A percentile compares a stretch with the other conserved stretches of the same genome.
These are phyloP conservation scores for Leucaena leucocephala DNA, from an alignment of 306 rosid genomes.

Conservation along the genomic window DNA sequence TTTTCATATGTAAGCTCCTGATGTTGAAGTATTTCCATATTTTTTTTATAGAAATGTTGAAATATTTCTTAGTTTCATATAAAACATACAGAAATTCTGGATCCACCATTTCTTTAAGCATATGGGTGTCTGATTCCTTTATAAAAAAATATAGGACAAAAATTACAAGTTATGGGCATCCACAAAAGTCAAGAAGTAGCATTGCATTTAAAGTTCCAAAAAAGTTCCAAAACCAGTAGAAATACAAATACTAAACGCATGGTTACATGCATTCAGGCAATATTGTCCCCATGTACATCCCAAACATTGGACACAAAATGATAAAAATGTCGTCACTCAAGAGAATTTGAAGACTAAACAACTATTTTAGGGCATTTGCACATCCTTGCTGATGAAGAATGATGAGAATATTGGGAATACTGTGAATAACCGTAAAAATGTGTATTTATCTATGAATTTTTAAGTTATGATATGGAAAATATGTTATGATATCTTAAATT, in stretches of 20 bases:
- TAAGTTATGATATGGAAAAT: not conserved
- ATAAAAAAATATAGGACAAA: not conserved
- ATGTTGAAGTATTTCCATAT: not conserved
- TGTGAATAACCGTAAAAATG: not conserved
- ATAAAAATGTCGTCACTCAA: not conserved
- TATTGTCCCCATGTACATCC: not conserved
- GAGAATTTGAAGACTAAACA: not conserved
- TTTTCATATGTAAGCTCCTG: slow-evolving; percentile 5
- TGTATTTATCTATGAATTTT: no score
- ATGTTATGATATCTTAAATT: not conserved
- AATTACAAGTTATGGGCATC: not conserved
- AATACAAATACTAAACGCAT: not conserved
- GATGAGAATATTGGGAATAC: not conserved
- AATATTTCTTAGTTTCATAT: not conserved
- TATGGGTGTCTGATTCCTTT: not conserved
- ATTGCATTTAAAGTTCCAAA: not conserved
- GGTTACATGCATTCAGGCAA: not conserved
- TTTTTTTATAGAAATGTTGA: not conserved
- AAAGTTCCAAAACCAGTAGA: not conserved
- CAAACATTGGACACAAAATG: not conserved
- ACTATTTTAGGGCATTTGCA: not conserved
- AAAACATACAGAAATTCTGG: slow-evolving; percentile 15
- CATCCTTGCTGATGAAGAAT: not conserved
- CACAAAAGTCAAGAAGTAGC: not conserved
- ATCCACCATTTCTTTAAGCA: not conserved